Evolutionary conservation across 306 rosid genomes (phyloP), one percentile per base, ranked within the genome.

Genomic region (Cicer pinnatifidum): DNA sequence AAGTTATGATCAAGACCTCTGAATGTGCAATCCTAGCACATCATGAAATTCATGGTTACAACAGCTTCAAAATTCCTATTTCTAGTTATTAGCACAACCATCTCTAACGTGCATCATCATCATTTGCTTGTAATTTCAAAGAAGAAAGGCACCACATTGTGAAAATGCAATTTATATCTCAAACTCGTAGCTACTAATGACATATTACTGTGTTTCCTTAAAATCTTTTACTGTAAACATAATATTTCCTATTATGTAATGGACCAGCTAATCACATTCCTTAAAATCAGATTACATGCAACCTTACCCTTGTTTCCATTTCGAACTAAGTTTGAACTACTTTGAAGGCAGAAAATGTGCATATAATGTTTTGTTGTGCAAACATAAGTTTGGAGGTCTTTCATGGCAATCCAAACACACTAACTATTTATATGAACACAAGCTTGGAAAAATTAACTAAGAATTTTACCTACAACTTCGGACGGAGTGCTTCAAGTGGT

Each of bases 401-500:
- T 17, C 19, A 0, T 17, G 19, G 19, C 19, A 17, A 17, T 17
- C 19, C 19, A 17, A 17, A 17, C 19, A 0, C 19, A 1, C 19
- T 17, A 17, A 1, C 19, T 17, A 17, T 17, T 17, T 17, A 17
- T 17, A 17, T 0, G 19, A 17, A 17, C 19, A 17, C 19, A 17
- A 1, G 19, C 19, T 17, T 17, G 19, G 19, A 17, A 17, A 17
- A 17, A 17, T 17, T 17, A 17, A 17, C 19, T 17, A 17, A 17
- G 19, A 17, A 17, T 17, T 17, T 17, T 17, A 17, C 19, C 19
- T 17, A 1, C 19, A 17, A 17, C 19, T 17, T 17, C 1, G 19
- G 19, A 17, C 19, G 19, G 1, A 17, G 19, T 17, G 19, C 19
- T 17, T 93, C 97, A 70, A 89, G 97, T 20, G 98, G 98, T 77